Base-by-base conservation (phyloP, 768 basidiomycete genomes). In the Pulveroboletus sp. region DNA sequence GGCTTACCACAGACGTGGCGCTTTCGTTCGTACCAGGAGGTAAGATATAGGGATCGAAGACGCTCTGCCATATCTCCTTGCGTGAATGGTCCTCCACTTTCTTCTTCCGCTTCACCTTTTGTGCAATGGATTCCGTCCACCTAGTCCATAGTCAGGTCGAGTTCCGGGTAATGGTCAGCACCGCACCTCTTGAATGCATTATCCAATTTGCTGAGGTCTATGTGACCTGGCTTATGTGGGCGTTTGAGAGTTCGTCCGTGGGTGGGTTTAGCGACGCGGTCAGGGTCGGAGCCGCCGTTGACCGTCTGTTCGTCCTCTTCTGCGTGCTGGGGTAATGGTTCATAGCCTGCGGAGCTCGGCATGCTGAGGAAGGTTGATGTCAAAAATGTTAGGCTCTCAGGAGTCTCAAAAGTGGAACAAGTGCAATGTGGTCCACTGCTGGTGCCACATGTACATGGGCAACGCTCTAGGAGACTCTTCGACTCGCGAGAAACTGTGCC, bases 91-190 rank as follows among this genome's bases (percentile, higher is more conserved):
- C 80, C 34, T 80, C 75, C 14, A 74, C 73, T 56, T 84, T 88
- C 74, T 83, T 86, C 70, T 87, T 89, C 48, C 85, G 79, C 57
- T 85, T 87, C 43, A 93, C 81, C 67, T 87, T 89, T 69, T 90
- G 84, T 1, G 90, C 85, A 57, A 93, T 91, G 45, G 85, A 86
- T 58, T 87, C 82, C 12, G 90, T 92, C 90, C 90, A 93, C 62
- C 87, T 88, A 21, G 19, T 36, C 11, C 45, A 37, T 10, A 34
- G 39, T 45, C 42, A 52, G 27, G 34, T 31, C 24, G 43, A 31
- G 35, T n/a, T 40, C 27, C 44, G 9, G 20, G 35, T 35, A 27
- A 21, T 25, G 50, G 19, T 14, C 20, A 19, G 27, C 10, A 38
- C 36, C 72, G 35, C 40, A 83, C 84, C 87, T 77, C 69, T 91